Base-by-base conservation (phyloP, 345 rosid genomes). In the Pistacia integerrima region DNA sequence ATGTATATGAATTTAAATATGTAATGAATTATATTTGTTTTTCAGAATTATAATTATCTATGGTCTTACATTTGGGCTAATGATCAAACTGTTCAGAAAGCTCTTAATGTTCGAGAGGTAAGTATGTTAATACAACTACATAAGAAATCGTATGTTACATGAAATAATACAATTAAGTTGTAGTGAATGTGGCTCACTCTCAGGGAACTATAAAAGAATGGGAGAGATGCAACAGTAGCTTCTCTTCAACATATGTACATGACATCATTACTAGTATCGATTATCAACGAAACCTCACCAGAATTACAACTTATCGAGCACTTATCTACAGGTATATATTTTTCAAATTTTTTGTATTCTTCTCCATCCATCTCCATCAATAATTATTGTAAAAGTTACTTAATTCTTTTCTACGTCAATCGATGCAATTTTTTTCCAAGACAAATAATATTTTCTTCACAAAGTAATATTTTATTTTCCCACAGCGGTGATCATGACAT, bases 401-500 rank as follows among this genome's bases (percentile, higher is more conserved):
- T 30, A 30, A 30, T 30, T 30, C 33, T 30, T 30, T 30, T 30
- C 33, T 30, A 30, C 33, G 33, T 30, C 33, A 30, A 30, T 30
- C 33, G 33, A 30, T 30, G 33, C 33, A 1, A 30, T 30, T 30
- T 30, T 30, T 30, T 30, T 30, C 33, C 33, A 1, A 30, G 33
- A 30, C 33, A 1, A 30, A 30, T 30, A 30, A 30, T 30, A 30
- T 30, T 30, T 30, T 30, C 51, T 46, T 46, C 51, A 5, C 51
- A 1, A 46, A 48, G 16, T 17, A 55, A 25, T 10, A 49, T n/a
- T 46, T 33, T 52, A 9, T 13, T 12, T 33, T 20, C 67, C 20
- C 25, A 25, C 76, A 85, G 82, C 18, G 88, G 88, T 11, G 88
- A 85, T 66, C 84, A 78, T 30, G 88, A 82, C 64, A 68, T 85